Percentiles rank a stretch among this genome's conserved stretches.
Conservation (phyloP, 1,139 yeast genomes). For the Saccharomyces uvarum region DNA sequence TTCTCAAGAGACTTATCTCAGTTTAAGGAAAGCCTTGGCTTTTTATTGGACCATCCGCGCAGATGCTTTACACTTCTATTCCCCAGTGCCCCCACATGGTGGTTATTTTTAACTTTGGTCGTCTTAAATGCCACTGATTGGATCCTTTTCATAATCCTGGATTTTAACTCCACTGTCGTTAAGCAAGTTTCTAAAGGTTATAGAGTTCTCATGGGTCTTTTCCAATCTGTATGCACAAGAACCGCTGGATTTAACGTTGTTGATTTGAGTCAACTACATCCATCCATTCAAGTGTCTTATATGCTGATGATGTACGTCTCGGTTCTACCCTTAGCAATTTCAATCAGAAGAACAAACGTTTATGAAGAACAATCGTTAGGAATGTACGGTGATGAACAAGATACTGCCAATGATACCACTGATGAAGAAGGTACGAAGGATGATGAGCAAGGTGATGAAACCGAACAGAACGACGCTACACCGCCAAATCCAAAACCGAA, state of each 20-base stretch:
- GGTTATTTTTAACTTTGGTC: conserved; percentile 73
- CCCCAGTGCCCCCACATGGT: conserved; percentile 91
- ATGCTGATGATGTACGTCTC: conserved; percentile 97
- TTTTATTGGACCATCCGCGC: conserved; percentile 87
- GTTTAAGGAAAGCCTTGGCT: conserved; percentile 68
- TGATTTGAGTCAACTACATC: conserved; percentile 61
- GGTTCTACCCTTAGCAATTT: conserved; percentile 88
- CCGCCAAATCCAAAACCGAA: conserved; percentile 6
- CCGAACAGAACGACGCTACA: not conserved
- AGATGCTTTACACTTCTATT: conserved; percentile 88
- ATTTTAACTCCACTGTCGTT: conserved; percentile 46
- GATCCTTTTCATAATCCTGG: conserved; percentile 69
- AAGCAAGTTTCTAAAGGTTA: conserved; percentile 51
- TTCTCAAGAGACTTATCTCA: conserved; percentile 55
- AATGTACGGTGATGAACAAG: conserved; percentile 38
- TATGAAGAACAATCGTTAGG: conserved; percentile 95
- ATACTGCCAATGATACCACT: conserved; percentile 2
- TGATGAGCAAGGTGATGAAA: conserved; percentile 15
- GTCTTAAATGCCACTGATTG: conserved; percentile 68
- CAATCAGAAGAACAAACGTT: conserved; percentile 91
- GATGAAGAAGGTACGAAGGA: conserved; percentile 37
- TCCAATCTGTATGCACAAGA: conserved; percentile 84
- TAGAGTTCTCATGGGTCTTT: conserved; percentile 69
- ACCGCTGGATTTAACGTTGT: conserved; percentile 83
- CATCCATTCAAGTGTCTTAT: conserved; percentile 87